phyloP scores from a whole-genome alignment of 805 yeast species.

The Teunomyces atbi region DNA sequence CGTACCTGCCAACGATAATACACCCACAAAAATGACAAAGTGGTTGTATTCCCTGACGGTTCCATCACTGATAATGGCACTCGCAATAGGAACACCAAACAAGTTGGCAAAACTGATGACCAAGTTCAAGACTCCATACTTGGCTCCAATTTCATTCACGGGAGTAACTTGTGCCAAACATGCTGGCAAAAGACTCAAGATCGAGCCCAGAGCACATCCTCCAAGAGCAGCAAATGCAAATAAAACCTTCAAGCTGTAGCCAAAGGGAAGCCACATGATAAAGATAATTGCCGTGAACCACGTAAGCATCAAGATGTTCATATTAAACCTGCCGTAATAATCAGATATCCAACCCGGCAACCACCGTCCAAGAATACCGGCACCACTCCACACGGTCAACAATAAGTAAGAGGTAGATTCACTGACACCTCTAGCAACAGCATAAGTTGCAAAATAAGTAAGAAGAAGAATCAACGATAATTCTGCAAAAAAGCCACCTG shows the following conservation, averaged over 20 bases:
- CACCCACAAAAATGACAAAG: slow-evolving; percentile 32
- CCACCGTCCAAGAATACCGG: slow-evolving; percentile 31
- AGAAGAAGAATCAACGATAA: slow-evolving; percentile 26
- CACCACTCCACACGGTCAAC: slow-evolving; percentile 29
- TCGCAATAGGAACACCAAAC: slow-evolving; percentile 34
- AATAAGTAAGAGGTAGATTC: slow-evolving; percentile 28
- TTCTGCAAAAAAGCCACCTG: slow-evolving; percentile 33
- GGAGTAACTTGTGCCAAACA: slow-evolving; percentile 21
- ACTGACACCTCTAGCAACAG: slow-evolving; percentile 28
- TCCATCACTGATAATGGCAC: slow-evolving; percentile 29
- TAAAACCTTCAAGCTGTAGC: slow-evolving; percentile 20
- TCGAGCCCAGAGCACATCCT: slow-evolving; percentile 35
- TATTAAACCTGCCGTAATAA: slow-evolving; percentile 27
- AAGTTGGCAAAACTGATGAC: slow-evolving; percentile 31
- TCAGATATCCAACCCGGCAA: slow-evolving; percentile 31
- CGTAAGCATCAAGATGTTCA: slow-evolving; percentile 31
- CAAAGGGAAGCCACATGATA: slow-evolving; percentile 36
- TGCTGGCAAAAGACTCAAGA: slow-evolving; percentile 35
- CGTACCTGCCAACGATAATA: slow-evolving; percentile 26
- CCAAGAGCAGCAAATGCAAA: slow-evolving; percentile 34
- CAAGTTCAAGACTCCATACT: slow-evolving; percentile 34
- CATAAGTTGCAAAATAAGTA: slow-evolving; percentile 34
- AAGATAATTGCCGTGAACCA: slow-evolving; percentile 24
- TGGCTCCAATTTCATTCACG: slow-evolving; percentile 35
- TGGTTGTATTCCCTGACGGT: slow-evolving; percentile 23